These are phyloP conservation scores for Leptographium galeiforme DNA, from an alignment of 2,329 filamentous ascomycete genomes.

Conservation along the genomic window DNA sequence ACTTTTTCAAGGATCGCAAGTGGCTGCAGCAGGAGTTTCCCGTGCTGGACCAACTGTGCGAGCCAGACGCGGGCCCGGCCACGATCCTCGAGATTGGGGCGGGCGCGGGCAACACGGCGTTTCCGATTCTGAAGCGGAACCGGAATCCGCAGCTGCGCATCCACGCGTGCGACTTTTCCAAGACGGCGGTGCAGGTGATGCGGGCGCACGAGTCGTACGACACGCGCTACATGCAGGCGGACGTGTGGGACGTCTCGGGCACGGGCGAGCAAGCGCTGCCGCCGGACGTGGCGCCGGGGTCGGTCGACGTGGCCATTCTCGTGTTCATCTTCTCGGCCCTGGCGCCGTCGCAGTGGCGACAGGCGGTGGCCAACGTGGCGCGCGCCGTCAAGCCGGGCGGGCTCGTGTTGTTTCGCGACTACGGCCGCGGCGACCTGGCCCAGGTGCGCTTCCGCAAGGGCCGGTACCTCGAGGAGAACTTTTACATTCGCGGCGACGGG, in stretches of 20 bases:
- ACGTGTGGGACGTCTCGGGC: slow-evolving; percentile 85
- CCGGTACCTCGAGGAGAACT: slow-evolving; percentile 88
- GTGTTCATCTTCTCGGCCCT: slow-evolving; percentile 97
- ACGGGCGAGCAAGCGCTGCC: slow-evolving; percentile 45
- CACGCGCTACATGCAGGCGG: slow-evolving; percentile 56
- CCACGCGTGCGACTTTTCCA: slow-evolving; percentile 93
- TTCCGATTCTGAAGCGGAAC: slow-evolving; percentile 76
- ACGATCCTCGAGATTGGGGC: slow-evolving; percentile 83
- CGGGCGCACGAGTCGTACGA: slow-evolving; percentile 66
- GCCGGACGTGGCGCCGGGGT: slow-evolving; percentile 60
- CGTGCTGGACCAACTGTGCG: slow-evolving; percentile 62
- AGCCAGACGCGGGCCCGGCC: slow-evolving; percentile 52
- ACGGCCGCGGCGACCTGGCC: slow-evolving; percentile 86
- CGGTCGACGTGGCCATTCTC: slow-evolving; percentile 82
- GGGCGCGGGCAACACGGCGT: slow-evolving; percentile 91
- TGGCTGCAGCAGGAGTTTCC: slow-evolving; percentile 97
- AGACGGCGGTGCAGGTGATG: slow-evolving; percentile 89
- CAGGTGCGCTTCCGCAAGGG: slow-evolving; percentile 97
- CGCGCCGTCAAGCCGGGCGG: slow-evolving; percentile 80
- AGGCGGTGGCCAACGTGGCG: slow-evolving; percentile 69
- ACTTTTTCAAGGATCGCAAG: slow-evolving; percentile 98
- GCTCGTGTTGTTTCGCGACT: slow-evolving; percentile 90
- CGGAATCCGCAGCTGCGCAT: slow-evolving; percentile 69
- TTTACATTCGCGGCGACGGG: slow-evolving; percentile 90
- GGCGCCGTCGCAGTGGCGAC: slow-evolving; percentile 69